A percentile compares a stretch with the other conserved stretches of the same genome.
Conservation (phyloP, 2,329 filamentous ascomycete genomes). For the Colletotrichum noveboracense region DNA sequence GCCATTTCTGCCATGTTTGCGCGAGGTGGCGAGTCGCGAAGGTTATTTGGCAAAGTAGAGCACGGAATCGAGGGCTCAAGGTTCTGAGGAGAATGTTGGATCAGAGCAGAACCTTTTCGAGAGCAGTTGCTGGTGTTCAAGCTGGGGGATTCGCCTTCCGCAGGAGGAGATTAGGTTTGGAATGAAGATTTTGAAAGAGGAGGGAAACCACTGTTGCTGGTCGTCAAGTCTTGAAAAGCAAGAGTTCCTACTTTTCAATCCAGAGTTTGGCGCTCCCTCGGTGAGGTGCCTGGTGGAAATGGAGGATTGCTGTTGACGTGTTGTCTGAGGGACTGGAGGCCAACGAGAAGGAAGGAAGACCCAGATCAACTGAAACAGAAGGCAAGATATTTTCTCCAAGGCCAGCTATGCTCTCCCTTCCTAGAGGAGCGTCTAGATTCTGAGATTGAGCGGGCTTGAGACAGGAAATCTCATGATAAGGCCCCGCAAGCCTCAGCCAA, state of each 20-base stretch:
- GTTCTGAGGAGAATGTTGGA: background rate
- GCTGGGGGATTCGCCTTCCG: background rate
- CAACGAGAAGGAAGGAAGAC: background rate
- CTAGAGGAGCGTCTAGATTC: background rate
- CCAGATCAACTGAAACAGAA: background rate
- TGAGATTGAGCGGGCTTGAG: background rate
- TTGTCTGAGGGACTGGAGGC: background rate
- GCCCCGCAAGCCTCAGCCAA: background rate
- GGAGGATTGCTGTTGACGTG: background rate
- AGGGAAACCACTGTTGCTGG: background rate
- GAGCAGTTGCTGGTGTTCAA: background rate
- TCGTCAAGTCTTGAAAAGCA: background rate
- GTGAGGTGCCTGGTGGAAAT: background rate
- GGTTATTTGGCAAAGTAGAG: background rate
- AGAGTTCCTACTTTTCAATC: background rate
- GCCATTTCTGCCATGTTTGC: background rate
- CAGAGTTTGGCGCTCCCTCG: background rate
- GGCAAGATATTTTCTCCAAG: background rate
- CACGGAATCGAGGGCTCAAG: background rate
- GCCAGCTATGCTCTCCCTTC: background rate
- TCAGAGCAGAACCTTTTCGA: background rate
- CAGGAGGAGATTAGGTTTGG: background rate
- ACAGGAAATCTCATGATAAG: background rate
- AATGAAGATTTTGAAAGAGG: background rate
- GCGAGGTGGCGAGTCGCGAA: background rate